Base-by-base conservation (phyloP, 805 yeast genomes). In the Pichia rugopelliculosa region DNA sequence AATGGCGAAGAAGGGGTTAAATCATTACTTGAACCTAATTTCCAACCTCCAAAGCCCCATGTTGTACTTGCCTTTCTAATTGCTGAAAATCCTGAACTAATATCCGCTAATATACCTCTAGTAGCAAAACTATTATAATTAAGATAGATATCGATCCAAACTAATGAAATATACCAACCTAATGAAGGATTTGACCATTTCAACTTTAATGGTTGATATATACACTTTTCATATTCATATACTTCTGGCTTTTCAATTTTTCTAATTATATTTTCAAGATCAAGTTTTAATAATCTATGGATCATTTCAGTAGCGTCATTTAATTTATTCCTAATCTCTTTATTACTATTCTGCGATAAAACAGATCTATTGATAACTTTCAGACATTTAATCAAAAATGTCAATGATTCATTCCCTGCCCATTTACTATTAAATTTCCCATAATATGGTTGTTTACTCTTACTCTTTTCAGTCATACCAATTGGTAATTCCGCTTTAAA, bases 101-200 rank as follows among this genome's bases (percentile, higher is more conserved):
- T 62, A 24, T 69, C 68, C 13, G 64, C 59, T 2, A 76, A 59
- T 22, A 58, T 36, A 15, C 53, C 56, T 40, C 53, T 63, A 11
- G 55, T 30, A 45, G 53, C 50, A 26, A 66, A 66, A 44, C 71
- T 60, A 17, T 75, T 71, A 49, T 67, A 63, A 44, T 57, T 64
- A 21, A 61, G 54, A 55, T 72, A 84, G 0, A 84, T 72, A 27
- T 69, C 65, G 2, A 81, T 78, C 81, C 86, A 84, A 23, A 86
- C 56, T 10, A 84, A 67, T 5, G 84, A 74, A 36, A 75, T 71
- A 62, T 86, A 86, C 95, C 95, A 87, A 0, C 89, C 90, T 22
- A 85, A 65, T 0, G 87, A 79, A 22, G 72, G 58, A 45, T 67
- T 67, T 36, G 77, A 74, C 95, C 95, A 87, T 6, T 66, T 60